Conservation (phyloP, 768 basidiomycete genomes). For the Leccinellum luteum region DNA sequence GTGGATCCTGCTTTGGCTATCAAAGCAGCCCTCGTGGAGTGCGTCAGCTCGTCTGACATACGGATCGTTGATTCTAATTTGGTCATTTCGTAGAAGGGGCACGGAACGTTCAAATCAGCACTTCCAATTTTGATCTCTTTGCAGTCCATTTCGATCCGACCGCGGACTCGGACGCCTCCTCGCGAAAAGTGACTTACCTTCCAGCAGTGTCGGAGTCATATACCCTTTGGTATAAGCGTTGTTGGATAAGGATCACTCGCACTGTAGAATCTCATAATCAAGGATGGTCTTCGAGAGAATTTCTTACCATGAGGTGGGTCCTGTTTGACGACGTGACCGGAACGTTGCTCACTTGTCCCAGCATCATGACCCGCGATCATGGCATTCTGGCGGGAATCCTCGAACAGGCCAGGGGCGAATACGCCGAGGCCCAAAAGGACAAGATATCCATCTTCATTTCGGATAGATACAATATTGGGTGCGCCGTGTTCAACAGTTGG, state of each 20-base stretch:
- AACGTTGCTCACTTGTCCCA: slow-evolving; percentile 17
- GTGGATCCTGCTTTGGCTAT: slow-evolving; percentile 73
- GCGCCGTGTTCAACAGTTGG: neutral
- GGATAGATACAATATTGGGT: slow-evolving; percentile 40
- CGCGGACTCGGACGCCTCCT: slow-evolving; percentile 21
- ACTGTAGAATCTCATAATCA: slow-evolving; percentile 16
- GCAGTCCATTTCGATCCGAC: slow-evolving; percentile 20
- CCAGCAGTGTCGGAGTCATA: slow-evolving; percentile 34
- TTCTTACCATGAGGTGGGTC: slow-evolving; percentile 24
- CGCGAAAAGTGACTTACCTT: slow-evolving; percentile 35
- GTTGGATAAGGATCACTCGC: slow-evolving; percentile 30
- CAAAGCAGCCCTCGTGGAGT: slow-evolving; percentile 60
- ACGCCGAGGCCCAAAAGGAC: slow-evolving; percentile 50
- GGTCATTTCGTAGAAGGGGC: slow-evolving; percentile 30
- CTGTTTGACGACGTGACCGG: neutral
- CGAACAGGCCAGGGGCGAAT: slow-evolving; percentile 49
- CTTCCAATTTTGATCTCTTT: slow-evolving; percentile 34
- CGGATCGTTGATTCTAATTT: neutral
- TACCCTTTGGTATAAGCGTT: slow-evolving; percentile 33
- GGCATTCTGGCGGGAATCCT: slow-evolving; percentile 50
- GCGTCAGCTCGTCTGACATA: slow-evolving; percentile 18
- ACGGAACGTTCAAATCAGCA: slow-evolving; percentile 52
- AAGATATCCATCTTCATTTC: slow-evolving; percentile 53
- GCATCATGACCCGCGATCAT: slow-evolving; percentile 50
- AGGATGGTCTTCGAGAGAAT: slow-evolving; percentile 22